Percentiles rank a stretch among this genome's conserved stretches.
These are phyloP conservation scores for Beauveria rudraprayagi DNA, from an alignment of 2,329 filamentous ascomycete species.

Conservation along the genomic window DNA sequence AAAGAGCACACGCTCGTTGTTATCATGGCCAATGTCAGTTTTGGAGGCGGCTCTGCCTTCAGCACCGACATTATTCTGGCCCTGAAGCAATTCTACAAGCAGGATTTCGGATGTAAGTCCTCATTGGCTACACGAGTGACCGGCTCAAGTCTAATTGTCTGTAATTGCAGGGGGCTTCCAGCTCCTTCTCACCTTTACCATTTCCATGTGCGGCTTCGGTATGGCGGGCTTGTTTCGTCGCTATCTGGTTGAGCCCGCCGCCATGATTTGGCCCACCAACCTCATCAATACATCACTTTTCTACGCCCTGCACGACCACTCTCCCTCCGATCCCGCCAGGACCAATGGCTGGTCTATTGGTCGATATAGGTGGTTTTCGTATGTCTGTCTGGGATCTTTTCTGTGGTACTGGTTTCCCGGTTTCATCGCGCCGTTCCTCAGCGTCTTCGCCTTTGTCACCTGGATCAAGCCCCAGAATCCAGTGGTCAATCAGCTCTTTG, in stretches of 20 bases:
- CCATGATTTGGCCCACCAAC: slow-evolving; percentile 54
- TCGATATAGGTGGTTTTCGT: slow-evolving; percentile 38
- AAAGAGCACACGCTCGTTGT: slow-evolving; percentile 38
- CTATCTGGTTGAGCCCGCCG: slow-evolving; percentile 50
- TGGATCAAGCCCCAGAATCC: slow-evolving; percentile 47
- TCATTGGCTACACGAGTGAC: slow-evolving; percentile 30
- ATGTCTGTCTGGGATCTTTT: slow-evolving; percentile 35
- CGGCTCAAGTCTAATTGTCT: slow-evolving; percentile 61
- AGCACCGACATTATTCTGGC: slow-evolving; percentile 39
- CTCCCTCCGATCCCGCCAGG: slow-evolving; percentile 31
- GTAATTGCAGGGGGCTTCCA: slow-evolving; percentile 41
- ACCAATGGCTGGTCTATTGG: slow-evolving; percentile 37
- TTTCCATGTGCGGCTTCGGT: slow-evolving; percentile 31
- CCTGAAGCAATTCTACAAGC: slow-evolving; percentile 30
- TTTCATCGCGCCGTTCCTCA: slow-evolving; percentile 40
- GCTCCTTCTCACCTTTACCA: slow-evolving; percentile 29
- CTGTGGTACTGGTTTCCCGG: slow-evolving; percentile 48
- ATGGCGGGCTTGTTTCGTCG: slow-evolving; percentile 39
- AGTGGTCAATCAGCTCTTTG: slow-evolving; percentile 48
- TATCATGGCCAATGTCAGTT: slow-evolving; percentile 42
- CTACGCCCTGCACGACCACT: slow-evolving; percentile 34
- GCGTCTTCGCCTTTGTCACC: slow-evolving; percentile 48
- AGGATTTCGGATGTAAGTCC: slow-evolving; percentile 23
- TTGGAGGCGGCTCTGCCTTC: slow-evolving; percentile 31
- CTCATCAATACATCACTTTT: slow-evolving; percentile 40